Evolutionary conservation across 768 basidiomycete genomes (phyloP).

Genomic region (Boletus subcaerulescens): DNA sequence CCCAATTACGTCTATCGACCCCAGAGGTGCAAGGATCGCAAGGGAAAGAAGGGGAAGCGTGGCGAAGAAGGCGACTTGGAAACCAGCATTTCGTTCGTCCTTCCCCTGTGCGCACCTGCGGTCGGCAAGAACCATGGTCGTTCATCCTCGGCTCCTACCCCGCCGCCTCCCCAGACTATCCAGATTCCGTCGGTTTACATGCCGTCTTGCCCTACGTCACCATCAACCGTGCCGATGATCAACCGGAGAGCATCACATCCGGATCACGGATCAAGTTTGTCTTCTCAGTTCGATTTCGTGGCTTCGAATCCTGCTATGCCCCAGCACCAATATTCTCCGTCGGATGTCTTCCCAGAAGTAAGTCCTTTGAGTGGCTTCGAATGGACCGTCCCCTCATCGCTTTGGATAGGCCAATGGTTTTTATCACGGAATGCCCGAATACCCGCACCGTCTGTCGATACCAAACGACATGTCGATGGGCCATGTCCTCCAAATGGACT

Average conservation of each 20-base stretch:
- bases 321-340: constrained; percentile 36
- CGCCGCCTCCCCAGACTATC: constrained; percentile 64
- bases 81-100: constrained; percentile 48
- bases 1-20: constrained; percentile 80
- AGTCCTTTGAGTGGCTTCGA: constrained; percentile 22
- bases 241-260: constrained; percentile 56
- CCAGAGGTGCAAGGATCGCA: constrained; percentile 50
- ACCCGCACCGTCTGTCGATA: constrained; percentile 45
- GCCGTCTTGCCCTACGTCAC: constrained; percentile 66
- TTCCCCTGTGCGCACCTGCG: constrained; percentile 37
- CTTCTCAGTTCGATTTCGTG: constrained; percentile 54
- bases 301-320: constrained; percentile 44
- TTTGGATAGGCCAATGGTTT: constrained; percentile 45
- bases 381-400: constrained; percentile 1
- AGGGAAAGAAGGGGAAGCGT: constrained; percentile 43
- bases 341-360: constrained; percentile 37
- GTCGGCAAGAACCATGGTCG: constrained; percentile 44
- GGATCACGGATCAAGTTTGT: constrained; percentile 42
- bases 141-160: constrained; percentile 61
- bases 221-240: constrained; percentile 53
- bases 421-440: constrained; percentile 46
- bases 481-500: constrained; percentile 46
- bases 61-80: constrained; percentile 47
- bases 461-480: constrained; percentile 35
- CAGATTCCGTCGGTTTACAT: constrained; percentile 62